Conservation (phyloP, 306 rosid species). For the Medicago lupulina region DNA sequence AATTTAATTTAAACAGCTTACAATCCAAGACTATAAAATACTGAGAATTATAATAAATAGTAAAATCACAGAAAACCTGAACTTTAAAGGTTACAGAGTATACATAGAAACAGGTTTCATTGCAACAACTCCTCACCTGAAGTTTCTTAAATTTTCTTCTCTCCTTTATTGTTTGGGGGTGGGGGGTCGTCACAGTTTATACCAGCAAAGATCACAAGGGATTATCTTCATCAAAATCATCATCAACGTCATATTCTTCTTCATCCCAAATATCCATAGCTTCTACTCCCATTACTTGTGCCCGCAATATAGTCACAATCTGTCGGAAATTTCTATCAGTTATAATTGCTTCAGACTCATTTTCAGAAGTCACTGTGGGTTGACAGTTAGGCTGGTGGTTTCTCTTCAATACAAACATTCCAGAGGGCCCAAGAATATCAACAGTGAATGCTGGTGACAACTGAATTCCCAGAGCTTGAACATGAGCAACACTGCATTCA, state of each 20-base stretch:
- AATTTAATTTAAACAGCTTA: slow-evolving; percentile 26
- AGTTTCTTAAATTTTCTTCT: slow-evolving; percentile 15
- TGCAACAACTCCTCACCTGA: slow-evolving; percentile 23
- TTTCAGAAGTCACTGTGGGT: slow-evolving; percentile 40
- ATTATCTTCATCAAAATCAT: slow-evolving; percentile 60
- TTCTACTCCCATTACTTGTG: slow-evolving; percentile 35
- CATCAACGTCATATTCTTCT: slow-evolving; percentile 58
- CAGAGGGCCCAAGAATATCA: slow-evolving; percentile 64
- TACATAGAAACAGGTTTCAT: slow-evolving; percentile 4
- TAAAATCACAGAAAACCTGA: slow-evolving; percentile 17
- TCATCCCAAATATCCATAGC: slow-evolving; percentile 53
- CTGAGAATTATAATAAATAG: slow-evolving; percentile 23
- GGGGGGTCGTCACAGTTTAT: slow-evolving; percentile 16
- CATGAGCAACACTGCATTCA: slow-evolving; percentile 73
- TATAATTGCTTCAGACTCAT: slow-evolving; percentile 40
- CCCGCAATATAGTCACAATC: slow-evolving; percentile 49
- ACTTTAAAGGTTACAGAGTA: slow-evolving; percentile 6
- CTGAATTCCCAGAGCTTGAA: slow-evolving; percentile 66
- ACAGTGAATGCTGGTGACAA: slow-evolving; percentile 69
- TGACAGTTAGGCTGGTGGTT: slow-evolving; percentile 39
- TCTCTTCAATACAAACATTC: slow-evolving; percentile 61
- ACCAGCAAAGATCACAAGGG: slow-evolving; percentile 44
- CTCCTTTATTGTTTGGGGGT: slow-evolving; percentile 34
- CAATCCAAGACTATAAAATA: slow-evolving; percentile 6
- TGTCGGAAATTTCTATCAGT: slow-evolving; percentile 43